A percentile compares a stretch with the other conserved stretches of the same genome.
These are phyloP conservation scores for Boletus sp. DNA, from an alignment of 1,284 basidiomycete genomes.

Conservation along the genomic window DNA sequence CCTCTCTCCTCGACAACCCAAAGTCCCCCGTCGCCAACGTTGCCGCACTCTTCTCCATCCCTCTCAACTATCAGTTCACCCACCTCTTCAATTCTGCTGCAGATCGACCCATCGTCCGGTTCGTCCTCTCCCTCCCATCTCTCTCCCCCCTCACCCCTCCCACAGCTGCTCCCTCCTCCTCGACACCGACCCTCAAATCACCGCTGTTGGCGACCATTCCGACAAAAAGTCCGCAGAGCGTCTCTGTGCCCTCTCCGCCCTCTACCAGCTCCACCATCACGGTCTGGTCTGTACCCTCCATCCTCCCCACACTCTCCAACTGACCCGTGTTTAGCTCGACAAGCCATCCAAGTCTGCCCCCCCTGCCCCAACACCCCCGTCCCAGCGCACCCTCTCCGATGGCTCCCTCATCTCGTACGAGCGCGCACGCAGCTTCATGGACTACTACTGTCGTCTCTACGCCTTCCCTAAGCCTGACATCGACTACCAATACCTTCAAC, in stretches of 20 bases:
- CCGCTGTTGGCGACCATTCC: conserved; percentile 63
- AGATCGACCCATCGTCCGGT: conserved; percentile 24
- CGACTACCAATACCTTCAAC: conserved; percentile 43
- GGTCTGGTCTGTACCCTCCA: conserved; percentile 47
- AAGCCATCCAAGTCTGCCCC: conserved; percentile 27
- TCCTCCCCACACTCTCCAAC: not conserved
- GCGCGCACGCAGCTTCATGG: conserved; percentile 88
- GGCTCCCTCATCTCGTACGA: conserved; percentile 69
- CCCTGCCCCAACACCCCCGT: conserved; percentile 5
- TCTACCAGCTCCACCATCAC: conserved; percentile 64
- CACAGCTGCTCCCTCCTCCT: conserved; percentile 50
- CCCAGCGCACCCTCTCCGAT: conserved; percentile 56
- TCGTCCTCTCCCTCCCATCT: not conserved
- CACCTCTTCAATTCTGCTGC: conserved; percentile 20
- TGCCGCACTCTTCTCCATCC: conserved; percentile 9
- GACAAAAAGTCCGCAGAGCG: conserved; percentile 71
- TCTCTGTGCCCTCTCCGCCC: conserved; percentile 71
- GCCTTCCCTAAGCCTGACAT: conserved; percentile 82
- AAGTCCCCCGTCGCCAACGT: conserved; percentile 48
- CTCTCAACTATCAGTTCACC: conserved; percentile 15
- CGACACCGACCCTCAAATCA: conserved; percentile 43
- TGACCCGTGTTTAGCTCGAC: conserved; percentile 24
- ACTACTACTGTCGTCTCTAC: conserved; percentile 89
- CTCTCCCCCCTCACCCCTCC: not conserved
- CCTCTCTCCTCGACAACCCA: conserved; percentile 39